Percentiles rank a stretch among this genome's conserved stretches.
These are phyloP conservation scores for Leccinum subgranulosum DNA, from an alignment of 768 basidiomycete genomes.

Conservation along the genomic window DNA sequence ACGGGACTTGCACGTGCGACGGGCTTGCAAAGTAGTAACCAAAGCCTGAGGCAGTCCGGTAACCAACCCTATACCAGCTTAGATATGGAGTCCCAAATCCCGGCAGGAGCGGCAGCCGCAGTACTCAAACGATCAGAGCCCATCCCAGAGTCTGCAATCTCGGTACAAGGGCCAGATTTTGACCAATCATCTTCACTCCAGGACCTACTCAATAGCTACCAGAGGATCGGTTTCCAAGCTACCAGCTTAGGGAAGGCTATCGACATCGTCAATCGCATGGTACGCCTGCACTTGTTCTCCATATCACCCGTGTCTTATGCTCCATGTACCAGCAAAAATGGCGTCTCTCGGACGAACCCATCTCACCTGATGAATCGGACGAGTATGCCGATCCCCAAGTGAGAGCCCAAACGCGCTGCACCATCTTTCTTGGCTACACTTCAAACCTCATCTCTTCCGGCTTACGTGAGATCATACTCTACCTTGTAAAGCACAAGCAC, in stretches of 20 bases:
- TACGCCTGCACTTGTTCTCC: slow-evolving; percentile 27
- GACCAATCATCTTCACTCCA: slow-evolving; percentile 64
- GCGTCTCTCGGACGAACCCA: slow-evolving; percentile 84
- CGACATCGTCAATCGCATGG: slow-evolving; percentile 92
- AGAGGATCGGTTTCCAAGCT: slow-evolving; percentile 97
- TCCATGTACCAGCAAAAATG: slow-evolving; percentile 62
- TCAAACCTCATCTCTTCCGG: slow-evolving; percentile 99
- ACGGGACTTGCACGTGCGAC: slow-evolving; percentile 26
- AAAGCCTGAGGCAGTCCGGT: too few relatives aligned
- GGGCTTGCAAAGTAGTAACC: slow-evolving; percentile 3
- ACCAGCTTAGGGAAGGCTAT: slow-evolving; percentile 87
- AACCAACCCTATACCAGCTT: background rate
- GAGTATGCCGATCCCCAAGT: slow-evolving; percentile 55
- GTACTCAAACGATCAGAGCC: slow-evolving; percentile 75
- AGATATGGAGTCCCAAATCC: slow-evolving; percentile 34
- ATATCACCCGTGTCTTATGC: background rate
- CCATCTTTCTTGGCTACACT: slow-evolving; percentile 95
- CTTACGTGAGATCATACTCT: slow-evolving; percentile 84
- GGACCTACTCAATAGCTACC: slow-evolving; percentile 72
- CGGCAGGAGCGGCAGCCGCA: slow-evolving; percentile 65
- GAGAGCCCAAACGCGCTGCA: slow-evolving; percentile 72
- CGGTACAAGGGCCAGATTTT: slow-evolving; percentile 88
- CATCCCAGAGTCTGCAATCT: slow-evolving; percentile 56
- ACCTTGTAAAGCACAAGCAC: slow-evolving; percentile 92
- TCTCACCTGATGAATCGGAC: slow-evolving; percentile 67